phyloP scores from a whole-genome alignment of 441 rosid species.

The Sinapis alba region DNA sequence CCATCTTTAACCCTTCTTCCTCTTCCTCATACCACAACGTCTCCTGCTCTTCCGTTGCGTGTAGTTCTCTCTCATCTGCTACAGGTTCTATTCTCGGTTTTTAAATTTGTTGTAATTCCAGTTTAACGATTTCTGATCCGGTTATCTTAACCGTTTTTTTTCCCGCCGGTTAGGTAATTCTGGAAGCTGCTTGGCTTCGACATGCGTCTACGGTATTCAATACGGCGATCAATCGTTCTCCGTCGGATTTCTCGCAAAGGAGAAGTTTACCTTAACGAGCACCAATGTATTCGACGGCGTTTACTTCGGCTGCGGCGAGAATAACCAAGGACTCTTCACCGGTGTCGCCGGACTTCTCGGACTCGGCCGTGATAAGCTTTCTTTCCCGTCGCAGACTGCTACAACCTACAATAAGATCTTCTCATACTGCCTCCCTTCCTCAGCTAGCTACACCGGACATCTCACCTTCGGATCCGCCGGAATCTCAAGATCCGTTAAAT shows the following conservation, averaged over 20 bases:
- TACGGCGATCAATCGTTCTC: slow-evolving; percentile 79
- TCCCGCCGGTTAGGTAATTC: slow-evolving; percentile 45
- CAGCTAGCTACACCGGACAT: slow-evolving; percentile 65
- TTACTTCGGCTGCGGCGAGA: slow-evolving; percentile 77
- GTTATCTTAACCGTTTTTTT: slow-evolving; percentile 14
- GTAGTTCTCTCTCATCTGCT: slow-evolving; percentile 50
- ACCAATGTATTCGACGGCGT: slow-evolving; percentile 51
- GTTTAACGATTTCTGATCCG: neutral
- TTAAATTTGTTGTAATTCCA: neutral
- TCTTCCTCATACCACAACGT: slow-evolving; percentile 57
- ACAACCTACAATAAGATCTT: slow-evolving; percentile 59
- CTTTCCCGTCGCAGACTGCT: slow-evolving; percentile 70
- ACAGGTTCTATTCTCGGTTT: slow-evolving; percentile 42
- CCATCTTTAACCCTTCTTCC: slow-evolving; percentile 48
- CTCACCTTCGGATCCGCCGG: slow-evolving; percentile 64
- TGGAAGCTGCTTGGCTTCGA: slow-evolving; percentile 52
- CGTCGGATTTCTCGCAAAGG: slow-evolving; percentile 64
- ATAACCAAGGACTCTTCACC: slow-evolving; percentile 67
- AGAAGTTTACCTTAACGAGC: slow-evolving; percentile 53
- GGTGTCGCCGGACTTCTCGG: slow-evolving; percentile 76
- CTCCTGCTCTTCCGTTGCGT: slow-evolving; percentile 44
- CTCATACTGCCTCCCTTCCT: slow-evolving; percentile 82
- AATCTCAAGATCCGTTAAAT: slow-evolving; percentile 47
- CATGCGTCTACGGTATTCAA: slow-evolving; percentile 67
- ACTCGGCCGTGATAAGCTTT: slow-evolving; percentile 71